Evolutionary conservation across 192 early-diverging fungal species (phyloP).

Genomic region (Mortierella alpina): DNA sequence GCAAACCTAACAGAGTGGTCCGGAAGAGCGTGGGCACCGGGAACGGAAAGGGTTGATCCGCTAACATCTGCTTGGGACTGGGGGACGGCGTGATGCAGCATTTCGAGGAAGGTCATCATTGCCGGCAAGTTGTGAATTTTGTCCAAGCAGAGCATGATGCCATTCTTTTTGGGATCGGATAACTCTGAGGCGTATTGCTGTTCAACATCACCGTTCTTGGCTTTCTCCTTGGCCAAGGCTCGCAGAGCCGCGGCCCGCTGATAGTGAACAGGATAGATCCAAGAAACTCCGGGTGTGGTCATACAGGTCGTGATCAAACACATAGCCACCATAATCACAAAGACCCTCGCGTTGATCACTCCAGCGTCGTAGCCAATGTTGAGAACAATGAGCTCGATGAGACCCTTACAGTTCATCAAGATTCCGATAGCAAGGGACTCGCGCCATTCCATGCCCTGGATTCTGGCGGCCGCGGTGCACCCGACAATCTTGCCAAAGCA

Average conservation of each 20-base stretch:
- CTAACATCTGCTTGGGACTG: background rate
- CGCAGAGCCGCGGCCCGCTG: slow-evolving; percentile 54
- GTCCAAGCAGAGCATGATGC: slow-evolving; percentile 39
- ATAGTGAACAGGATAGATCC: slow-evolving; percentile 79
- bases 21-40: background rate
- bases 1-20: slow-evolving; percentile 21
- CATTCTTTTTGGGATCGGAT: slow-evolving; percentile 11
- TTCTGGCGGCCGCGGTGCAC: slow-evolving; percentile 73
- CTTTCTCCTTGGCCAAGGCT: slow-evolving; percentile 29
- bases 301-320: slow-evolving; percentile 86
- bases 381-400: slow-evolving; percentile 95
- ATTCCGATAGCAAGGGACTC: slow-evolving; percentile 89
- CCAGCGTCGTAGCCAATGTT: slow-evolving; percentile 91
- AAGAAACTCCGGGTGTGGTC: slow-evolving; percentile 82
- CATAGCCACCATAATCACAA: slow-evolving; percentile 67
- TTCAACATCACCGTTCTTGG: slow-evolving; percentile 17
- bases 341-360: slow-evolving; percentile 76
- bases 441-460: slow-evolving; percentile 79
- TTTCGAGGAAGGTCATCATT: slow-evolving; percentile 55
- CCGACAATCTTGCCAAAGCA: slow-evolving; percentile 91
- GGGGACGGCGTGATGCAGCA: slow-evolving; percentile 30
- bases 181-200: background rate
- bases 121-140: slow-evolving; percentile 57
- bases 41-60: slow-evolving; percentile 4
- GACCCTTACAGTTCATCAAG: slow-evolving; percentile 96